Percentiles rank a stretch among this genome's conserved stretches.
Evolutionary conservation across 257 asterid species (phyloP).

Genomic region (Capsicum chinense): DNA sequence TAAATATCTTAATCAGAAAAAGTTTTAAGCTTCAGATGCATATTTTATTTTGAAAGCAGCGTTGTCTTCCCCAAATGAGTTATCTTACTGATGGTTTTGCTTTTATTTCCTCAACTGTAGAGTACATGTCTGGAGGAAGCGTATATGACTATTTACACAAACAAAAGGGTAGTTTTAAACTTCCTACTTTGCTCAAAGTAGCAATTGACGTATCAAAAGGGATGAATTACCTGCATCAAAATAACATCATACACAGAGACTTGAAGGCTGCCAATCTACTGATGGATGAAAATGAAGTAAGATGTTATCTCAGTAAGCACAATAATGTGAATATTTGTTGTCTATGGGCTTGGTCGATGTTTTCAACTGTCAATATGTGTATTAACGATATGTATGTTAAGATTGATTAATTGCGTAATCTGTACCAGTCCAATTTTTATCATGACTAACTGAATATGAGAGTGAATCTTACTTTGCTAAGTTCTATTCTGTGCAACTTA

Average conservation of each 20-base stretch:
- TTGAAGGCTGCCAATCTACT: conserved; percentile 97
- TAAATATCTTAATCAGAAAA: conserved; percentile 7
- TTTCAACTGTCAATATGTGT: neutral
- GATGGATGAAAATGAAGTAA: conserved; percentile 96
- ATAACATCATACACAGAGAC: conserved; percentile 95
- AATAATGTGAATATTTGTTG: neutral
- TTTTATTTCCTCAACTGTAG: conserved; percentile 45
- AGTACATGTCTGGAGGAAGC: conserved; percentile 97
- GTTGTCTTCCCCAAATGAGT: neutral
- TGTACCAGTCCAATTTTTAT: neutral
- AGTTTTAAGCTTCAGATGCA: neutral
- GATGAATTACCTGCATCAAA: conserved; percentile 97
- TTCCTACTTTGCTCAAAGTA: conserved; percentile 86
- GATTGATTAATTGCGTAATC: neutral
- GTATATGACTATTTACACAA: conserved; percentile 94
- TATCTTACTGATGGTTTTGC: neutral
- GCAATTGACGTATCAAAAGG: conserved; percentile 94
- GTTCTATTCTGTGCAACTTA: neutral
- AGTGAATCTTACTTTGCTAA: neutral
- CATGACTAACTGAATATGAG: neutral
- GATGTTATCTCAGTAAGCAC: conserved; percentile 28
- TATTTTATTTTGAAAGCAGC: neutral
- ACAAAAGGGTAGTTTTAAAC: conserved; percentile 88
- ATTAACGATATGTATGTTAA: neutral
- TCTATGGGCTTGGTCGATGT: neutral